These are phyloP conservation scores for Malus asiatica DNA, from an alignment of 306 rosid genomes.

Conservation along the genomic window DNA sequence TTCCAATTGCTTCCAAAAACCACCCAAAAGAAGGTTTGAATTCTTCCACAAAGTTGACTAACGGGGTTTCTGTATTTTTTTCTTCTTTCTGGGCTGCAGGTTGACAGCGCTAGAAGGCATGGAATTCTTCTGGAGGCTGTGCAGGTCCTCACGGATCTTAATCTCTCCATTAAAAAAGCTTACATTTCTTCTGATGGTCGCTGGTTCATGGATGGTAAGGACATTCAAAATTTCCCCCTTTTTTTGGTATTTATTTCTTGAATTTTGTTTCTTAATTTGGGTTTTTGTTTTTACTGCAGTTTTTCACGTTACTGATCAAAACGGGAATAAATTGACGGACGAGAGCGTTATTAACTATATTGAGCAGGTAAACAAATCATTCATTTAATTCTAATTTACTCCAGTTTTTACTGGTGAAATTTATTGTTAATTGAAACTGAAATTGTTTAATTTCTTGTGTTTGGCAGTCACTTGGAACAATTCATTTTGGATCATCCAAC, in stretches of 20 bases:
- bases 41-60: background rate
- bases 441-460: background rate
- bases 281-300: conserved; percentile 40
- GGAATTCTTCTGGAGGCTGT: conserved; percentile 88
- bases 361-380: conserved; percentile 55
- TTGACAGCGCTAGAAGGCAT: conserved; percentile 85
- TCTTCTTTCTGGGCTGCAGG: conserved; percentile 31
- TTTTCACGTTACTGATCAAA: conserved; percentile 79
- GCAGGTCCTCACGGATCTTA: conserved; percentile 73
- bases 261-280: background rate
- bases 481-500: conserved; percentile 42
- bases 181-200: conserved; percentile 88
- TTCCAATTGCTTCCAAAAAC: background rate
- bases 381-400: background rate
- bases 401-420: background rate
- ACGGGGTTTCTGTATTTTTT: background rate
- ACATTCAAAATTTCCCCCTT: background rate
- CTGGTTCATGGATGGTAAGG: conserved; percentile 98
- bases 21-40: background rate
- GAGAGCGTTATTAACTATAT: conserved; percentile 63
- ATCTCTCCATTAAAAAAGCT: conserved; percentile 77
- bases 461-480: conserved; percentile 58
- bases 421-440: background rate
- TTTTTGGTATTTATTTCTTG: background rate
- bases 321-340: conserved; percentile 73